Conservation (phyloP, 2,329 filamentous ascomycete species). For the Peltaster fructicola region DNA sequence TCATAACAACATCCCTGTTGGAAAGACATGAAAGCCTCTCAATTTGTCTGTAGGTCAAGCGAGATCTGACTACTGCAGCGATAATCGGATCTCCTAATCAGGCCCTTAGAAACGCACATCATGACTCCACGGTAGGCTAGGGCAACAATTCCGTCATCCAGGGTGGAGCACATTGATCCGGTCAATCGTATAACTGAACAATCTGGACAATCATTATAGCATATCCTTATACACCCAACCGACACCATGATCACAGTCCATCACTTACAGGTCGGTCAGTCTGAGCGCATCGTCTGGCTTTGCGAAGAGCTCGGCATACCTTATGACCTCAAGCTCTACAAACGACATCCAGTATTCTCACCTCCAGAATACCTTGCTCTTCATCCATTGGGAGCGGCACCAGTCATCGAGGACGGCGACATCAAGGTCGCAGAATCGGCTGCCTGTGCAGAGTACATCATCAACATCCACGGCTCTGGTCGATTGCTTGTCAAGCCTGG, state of each 20-base stretch:
- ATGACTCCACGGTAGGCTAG: no score
- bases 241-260: slow-evolving; percentile 23
- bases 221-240: slow-evolving; percentile 6
- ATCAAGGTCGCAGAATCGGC: slow-evolving; percentile 41
- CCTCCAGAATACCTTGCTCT: slow-evolving; percentile 14
- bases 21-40: no score
- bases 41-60: no score
- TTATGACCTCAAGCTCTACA: slow-evolving; percentile 32
- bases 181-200: no score
- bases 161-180: no score
- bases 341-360: slow-evolving; percentile 24
- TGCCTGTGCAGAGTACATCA: slow-evolving; percentile 46
- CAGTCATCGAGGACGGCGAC: slow-evolving; percentile 39
- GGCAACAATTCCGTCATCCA: no score
- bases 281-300: slow-evolving; percentile 45
- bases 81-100: no score
- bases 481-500: slow-evolving; percentile 28
- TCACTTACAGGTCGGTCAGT: slow-evolving; percentile 32
- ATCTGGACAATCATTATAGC: no score
- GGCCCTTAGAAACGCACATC: no score
- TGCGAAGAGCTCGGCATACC: slow-evolving; percentile 43
- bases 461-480: slow-evolving; percentile 34
- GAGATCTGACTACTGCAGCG: no score
- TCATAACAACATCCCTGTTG: no score
- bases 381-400: slow-evolving; percentile 35